These are phyloP conservation scores for Populus nigra DNA, from an alignment of 345 rosid genomes.

Conservation along the genomic window DNA sequence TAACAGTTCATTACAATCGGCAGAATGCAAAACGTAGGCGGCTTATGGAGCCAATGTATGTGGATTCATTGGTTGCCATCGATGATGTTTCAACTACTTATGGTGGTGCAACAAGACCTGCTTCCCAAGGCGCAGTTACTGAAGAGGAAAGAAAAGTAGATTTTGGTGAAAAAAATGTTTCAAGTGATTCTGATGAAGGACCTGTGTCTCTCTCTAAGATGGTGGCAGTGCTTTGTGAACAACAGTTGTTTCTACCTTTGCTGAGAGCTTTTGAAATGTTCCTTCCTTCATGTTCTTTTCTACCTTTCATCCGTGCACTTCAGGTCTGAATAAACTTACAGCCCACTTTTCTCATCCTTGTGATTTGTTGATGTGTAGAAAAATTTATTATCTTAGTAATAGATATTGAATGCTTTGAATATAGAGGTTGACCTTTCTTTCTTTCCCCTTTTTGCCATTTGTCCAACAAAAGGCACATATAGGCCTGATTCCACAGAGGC, in stretches of 20 bases:
- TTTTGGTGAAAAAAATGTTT: slow-evolving; percentile 36
- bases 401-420: slow-evolving; percentile 2
- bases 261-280: slow-evolving; percentile 96
- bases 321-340: slow-evolving; percentile 58
- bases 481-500: slow-evolving; percentile 9
- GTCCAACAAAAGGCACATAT: not conserved
- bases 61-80: slow-evolving; percentile 37
- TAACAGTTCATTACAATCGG: slow-evolving; percentile 80
- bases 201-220: slow-evolving; percentile 69
- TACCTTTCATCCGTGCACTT: slow-evolving; percentile 92
- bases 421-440: not conserved
- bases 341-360: slow-evolving; percentile 4
- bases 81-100: slow-evolving; percentile 34
- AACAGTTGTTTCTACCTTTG: slow-evolving; percentile 81
- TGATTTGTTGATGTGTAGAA: slow-evolving; percentile 6
- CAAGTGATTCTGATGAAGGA: slow-evolving; percentile 57
- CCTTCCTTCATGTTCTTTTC: slow-evolving; percentile 87
- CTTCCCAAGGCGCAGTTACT: slow-evolving; percentile 35
- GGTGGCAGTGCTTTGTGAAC: slow-evolving; percentile 98
- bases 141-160: slow-evolving; percentile 49
- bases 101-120: slow-evolving; percentile 28
- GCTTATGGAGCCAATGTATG: slow-evolving; percentile 54
- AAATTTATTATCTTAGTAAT: not conserved
- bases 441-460: slow-evolving; percentile 6
- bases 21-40: slow-evolving; percentile 81